Base-by-base conservation (phyloP, 2,329 filamentous ascomycete genomes). In the Tolypocladium inflatum region DNA sequence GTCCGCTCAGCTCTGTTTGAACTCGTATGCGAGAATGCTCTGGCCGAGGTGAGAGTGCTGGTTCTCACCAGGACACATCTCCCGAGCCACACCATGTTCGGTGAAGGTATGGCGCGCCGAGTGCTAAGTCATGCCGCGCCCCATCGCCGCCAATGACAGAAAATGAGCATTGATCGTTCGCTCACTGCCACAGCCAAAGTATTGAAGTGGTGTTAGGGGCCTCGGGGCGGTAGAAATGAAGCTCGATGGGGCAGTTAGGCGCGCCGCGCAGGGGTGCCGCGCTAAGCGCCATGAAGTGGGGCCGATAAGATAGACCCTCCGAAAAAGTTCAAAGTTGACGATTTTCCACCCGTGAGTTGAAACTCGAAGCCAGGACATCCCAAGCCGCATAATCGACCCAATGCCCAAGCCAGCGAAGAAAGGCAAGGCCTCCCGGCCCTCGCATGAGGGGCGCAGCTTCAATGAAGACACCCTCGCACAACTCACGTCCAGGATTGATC, bases 401-500 rank as follows among this genome's bases (percentile, higher is more conserved):
- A 73, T 73, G 71, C 59, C 69, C 26, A 74, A 75, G 59, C 66
- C 71, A 55, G 67, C 71, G 39, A 76, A 73, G 63, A 76, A 73
- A 66, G 65, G 64, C 59, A 73, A 73, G 60, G 65, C 64, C 48
- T 64, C 65, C 33, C 64, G 63, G 33, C 58, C 60, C 50, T 64
- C 65, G 13, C 63, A 65, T 8, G 63, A 61, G 3, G 61, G 57
- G 2, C 57, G 60, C 11, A 56, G 57, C 0, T 80, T 86, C 60
- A 76, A 83, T 61, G 76, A 80, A 60, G 71, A 74, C 42, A 73
- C 80, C 7, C 70, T 86, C 58, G 74, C 75, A 9, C 74, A 79
- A 59, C 68, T 86, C 64, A 85, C 82, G 6, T 76, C 78, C 39
- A 80, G 78, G 66, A 82, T 86, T 61, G 81, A 85, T 64, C 74